These are phyloP conservation scores for Silybum marianum DNA, from an alignment of 129 eudicot species.

Conservation along the genomic window DNA sequence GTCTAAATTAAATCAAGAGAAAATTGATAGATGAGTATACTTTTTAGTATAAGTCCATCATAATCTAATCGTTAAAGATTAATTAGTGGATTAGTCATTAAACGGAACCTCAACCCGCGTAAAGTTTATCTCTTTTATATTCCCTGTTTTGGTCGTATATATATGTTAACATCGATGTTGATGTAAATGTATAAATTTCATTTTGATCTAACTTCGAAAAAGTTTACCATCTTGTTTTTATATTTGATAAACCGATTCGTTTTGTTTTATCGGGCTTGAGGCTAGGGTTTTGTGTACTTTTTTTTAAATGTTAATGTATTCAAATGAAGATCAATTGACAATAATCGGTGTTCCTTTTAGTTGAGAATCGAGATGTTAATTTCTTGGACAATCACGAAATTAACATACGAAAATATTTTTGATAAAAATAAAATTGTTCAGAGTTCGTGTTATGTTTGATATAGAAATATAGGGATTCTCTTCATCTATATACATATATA, in stretches of 20 bases:
- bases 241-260: neutral
- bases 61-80: neutral
- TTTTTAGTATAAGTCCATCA: neutral
- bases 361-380: neutral
- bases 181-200: neutral
- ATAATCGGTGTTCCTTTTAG: neutral
- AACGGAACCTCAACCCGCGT: neutral
- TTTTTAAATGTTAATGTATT: neutral
- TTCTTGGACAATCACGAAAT: neutral
- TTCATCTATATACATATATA: too few species aligned
- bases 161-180: neutral
- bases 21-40: neutral
- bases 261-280: neutral
- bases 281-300: neutral
- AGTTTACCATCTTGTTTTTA: neutral
- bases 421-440: neutral
- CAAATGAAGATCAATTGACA: neutral
- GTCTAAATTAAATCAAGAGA: neutral
- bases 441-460: neutral
- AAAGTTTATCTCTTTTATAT: neutral
- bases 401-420: neutral
- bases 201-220: neutral
- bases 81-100: neutral
- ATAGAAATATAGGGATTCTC: neutral
- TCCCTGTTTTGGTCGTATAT: too few species aligned